These are phyloP conservation scores for Calocybe gangraenosa DNA, from an alignment of 768 basidiomycete genomes.

Conservation along the genomic window DNA sequence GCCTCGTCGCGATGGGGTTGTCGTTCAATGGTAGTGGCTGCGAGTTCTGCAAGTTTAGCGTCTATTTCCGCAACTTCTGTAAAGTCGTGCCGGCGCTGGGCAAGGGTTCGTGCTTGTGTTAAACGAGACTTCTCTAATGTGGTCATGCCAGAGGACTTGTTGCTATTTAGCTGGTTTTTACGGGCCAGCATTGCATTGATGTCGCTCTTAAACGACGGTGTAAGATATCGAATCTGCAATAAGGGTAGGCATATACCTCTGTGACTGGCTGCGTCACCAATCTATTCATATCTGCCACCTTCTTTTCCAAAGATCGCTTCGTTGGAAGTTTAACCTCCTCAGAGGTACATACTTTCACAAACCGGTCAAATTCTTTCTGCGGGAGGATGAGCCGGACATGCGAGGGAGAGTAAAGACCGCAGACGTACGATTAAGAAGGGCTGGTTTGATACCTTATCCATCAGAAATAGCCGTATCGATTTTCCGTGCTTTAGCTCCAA, in stretches of 20 bases:
- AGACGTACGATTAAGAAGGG: slow-evolving; percentile 56
- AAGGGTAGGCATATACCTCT: slow-evolving; percentile 49
- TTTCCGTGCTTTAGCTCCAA: slow-evolving; percentile 79
- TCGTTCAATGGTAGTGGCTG: slow-evolving; percentile 13
- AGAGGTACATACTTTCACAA: slow-evolving; percentile 34
- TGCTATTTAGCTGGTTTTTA: slow-evolving; percentile 42
- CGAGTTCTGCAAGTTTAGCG: slow-evolving; percentile 54
- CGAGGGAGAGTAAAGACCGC: slow-evolving; percentile 21
- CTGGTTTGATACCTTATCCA: slow-evolving; percentile 88
- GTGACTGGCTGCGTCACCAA: slow-evolving; percentile 64
- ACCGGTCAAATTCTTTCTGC: slow-evolving; percentile 73
- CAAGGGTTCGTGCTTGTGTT: slow-evolving; percentile 68
- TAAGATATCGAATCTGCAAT: slow-evolving; percentile 6
- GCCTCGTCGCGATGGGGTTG: slow-evolving; percentile 19
- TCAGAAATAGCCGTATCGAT: slow-evolving; percentile 52
- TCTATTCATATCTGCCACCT: slow-evolving; percentile 57
- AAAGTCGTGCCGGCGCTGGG: slow-evolving; percentile 67
- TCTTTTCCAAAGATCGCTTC: slow-evolving; percentile 61
- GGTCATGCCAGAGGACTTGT: slow-evolving; percentile 29
- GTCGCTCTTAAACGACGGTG: slow-evolving; percentile 55
- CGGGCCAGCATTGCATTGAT: slow-evolving; percentile 74
- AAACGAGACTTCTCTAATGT: slow-evolving; percentile 66
- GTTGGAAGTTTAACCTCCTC: slow-evolving; percentile 68
- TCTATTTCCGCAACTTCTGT: slow-evolving; percentile 61
- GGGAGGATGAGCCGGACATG: slow-evolving; percentile 1